phyloP scores from a whole-genome alignment of 768 basidiomycete species.

The Inosperma sp. region DNA sequence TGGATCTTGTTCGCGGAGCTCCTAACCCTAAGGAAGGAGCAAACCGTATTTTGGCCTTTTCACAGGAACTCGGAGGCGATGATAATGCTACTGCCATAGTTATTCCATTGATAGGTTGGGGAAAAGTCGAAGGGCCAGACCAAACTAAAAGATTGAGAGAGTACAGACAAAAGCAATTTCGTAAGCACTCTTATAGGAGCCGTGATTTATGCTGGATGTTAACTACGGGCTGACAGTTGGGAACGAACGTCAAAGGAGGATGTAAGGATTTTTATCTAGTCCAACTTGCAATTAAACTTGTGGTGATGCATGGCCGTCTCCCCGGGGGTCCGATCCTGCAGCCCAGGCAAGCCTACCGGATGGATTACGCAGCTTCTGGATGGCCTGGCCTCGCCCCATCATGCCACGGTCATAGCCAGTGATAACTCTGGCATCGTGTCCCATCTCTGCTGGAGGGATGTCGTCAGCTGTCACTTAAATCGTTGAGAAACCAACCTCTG shows the following conservation, averaged over 20 bases:
- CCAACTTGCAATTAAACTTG: conserved; percentile 55
- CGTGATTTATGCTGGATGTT: conserved; percentile 4
- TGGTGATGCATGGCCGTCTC: conserved; percentile 81
- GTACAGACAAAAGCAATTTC: conserved; percentile 66
- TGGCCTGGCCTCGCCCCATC: conserved; percentile 86
- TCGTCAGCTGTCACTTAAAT: conserved; percentile 4
- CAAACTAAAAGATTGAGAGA: conserved; percentile 77
- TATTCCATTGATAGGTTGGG: conserved; percentile 92
- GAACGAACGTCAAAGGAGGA: conserved; percentile 59
- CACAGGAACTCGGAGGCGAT: conserved; percentile 81
- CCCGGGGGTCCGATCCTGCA: conserved; percentile 86
- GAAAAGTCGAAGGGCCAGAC: conserved; percentile 72
- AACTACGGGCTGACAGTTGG: conserved; percentile 40
- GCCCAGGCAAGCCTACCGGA: conserved; percentile 86
- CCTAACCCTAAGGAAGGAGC: conserved; percentile 77
- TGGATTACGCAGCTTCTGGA: conserved; percentile 67
- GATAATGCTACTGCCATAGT: conserved; percentile 93
- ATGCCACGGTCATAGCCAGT: conserved; percentile 56
- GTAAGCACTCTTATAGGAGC: conserved; percentile 30
- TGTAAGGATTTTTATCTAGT: conserved; percentile 42
- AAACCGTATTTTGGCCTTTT: conserved; percentile 73
- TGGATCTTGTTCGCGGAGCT: conserved; percentile 77
- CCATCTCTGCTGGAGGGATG: conserved; percentile 58
- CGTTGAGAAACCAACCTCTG: conserved; percentile 42
- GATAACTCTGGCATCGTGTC: conserved; percentile 71